Conservation (phyloP, 257 asterid genomes). For the Paulownia fortunei region DNA sequence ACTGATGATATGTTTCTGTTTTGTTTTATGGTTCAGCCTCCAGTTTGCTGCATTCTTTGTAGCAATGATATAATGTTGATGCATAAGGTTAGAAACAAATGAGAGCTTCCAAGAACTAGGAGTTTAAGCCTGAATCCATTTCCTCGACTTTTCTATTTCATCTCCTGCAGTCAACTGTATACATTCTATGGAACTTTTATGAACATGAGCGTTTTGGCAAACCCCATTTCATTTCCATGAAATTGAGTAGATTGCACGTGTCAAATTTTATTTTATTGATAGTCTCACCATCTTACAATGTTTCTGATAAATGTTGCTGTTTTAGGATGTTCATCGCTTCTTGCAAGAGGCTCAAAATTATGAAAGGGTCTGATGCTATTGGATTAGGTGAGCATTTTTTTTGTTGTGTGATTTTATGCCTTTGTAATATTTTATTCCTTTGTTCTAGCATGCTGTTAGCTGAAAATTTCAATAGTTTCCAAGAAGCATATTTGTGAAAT, state of each 20-base stretch:
- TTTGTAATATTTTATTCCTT: background rate
- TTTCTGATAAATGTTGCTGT: constrained; percentile 5
- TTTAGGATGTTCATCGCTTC: constrained; percentile 73
- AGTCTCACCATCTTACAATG: constrained; percentile 1
- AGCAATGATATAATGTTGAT: background rate
- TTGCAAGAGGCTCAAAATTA: constrained; percentile 77
- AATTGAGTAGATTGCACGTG: background rate
- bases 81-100: background rate
- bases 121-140: background rate
- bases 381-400: constrained; percentile 60
- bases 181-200: background rate
- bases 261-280: background rate
- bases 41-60: background rate
- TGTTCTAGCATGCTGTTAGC: background rate
- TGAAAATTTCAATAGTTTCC: background rate
- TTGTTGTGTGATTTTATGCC: background rate
- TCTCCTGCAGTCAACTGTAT: background rate
- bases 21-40: background rate
- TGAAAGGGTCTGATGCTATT: constrained; percentile 87
- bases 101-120: background rate
- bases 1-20: background rate
- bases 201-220: background rate
- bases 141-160: background rate
- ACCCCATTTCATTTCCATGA: background rate
- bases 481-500: too few species aligned